A percentile compares a stretch with the other conserved stretches of the same genome.
These are phyloP conservation scores for Trametes meyenii DNA, from an alignment of 768 basidiomycete genomes.

Conservation along the genomic window DNA sequence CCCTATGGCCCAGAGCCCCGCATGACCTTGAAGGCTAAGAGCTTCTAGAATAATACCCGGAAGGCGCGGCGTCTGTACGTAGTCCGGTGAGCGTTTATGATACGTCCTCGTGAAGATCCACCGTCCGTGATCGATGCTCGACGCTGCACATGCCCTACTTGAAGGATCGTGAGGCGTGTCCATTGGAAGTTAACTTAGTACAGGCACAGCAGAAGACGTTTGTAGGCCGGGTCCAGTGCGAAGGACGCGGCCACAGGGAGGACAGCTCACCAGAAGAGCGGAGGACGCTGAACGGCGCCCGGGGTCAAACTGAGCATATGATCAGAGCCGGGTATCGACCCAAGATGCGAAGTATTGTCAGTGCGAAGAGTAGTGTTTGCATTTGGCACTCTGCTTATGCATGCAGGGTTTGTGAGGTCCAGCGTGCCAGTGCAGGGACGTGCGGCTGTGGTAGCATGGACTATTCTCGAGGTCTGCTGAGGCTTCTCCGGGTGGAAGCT, in stretches of 20 bases:
- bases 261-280: neutral
- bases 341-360: too few species aligned
- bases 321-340: too few species aligned
- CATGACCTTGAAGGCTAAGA: constrained; percentile 13
- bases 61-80: constrained; percentile 7
- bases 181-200: constrained; percentile 18
- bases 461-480: constrained; percentile 12
- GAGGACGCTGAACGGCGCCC: too few species aligned
- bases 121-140: constrained; percentile 8
- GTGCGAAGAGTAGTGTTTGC: too few species aligned
- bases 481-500: constrained; percentile 7
- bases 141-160: constrained; percentile 4
- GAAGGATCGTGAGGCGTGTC: neutral
- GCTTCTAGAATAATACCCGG: constrained; percentile 5
- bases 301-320: too few species aligned
- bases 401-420: too few species aligned
- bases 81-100: constrained; percentile 2
- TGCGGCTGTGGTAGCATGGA: neutral
- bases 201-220: neutral
- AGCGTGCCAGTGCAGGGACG: neutral
- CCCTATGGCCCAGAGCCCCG: neutral
- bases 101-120: constrained; percentile 1
- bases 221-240: neutral
- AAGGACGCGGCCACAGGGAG: neutral
- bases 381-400: too few species aligned